phyloP scores from a whole-genome alignment of 23 red algal genomes.

The Chondrus crispus region DNA sequence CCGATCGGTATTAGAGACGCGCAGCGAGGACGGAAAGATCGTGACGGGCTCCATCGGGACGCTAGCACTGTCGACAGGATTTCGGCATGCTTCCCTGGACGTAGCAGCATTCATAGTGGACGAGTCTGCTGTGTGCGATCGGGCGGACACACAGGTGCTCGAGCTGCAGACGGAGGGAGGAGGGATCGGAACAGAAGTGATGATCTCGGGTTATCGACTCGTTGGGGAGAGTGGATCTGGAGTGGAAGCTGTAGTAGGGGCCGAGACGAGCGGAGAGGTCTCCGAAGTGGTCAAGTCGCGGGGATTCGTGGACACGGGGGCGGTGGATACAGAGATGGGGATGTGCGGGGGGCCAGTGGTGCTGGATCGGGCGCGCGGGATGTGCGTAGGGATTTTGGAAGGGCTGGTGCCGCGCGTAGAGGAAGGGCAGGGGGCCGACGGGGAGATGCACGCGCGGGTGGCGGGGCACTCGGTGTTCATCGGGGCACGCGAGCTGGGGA shows the following conservation, averaged over 20 bases:
- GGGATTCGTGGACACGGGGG: conserved; percentile 49
- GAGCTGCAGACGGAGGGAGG: not conserved
- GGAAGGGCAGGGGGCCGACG: not conserved
- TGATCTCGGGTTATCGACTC: conserved; percentile 12
- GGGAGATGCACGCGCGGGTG: conserved; percentile 28
- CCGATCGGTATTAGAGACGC: conserved; percentile 52
- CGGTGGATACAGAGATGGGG: conserved; percentile 52
- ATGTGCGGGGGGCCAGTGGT: conserved; percentile 79
- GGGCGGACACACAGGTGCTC: not conserved
- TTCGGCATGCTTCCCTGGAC: conserved; percentile 63
- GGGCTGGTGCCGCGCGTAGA: conserved; percentile 55
- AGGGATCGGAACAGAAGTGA: not conserved
- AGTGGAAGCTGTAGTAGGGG: conserved; percentile 23
- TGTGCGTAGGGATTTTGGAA: conserved; percentile 52
- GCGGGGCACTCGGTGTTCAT: conserved; percentile 39
- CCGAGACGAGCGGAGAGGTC: conserved; percentile 13
- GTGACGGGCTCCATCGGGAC: not conserved
- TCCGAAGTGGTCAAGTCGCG: conserved; percentile 28
- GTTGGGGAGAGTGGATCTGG: conserved; percentile 62
- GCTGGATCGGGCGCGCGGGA: not conserved
- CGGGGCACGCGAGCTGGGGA: conserved; percentile 32
- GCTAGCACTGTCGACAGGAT: conserved; percentile 8
- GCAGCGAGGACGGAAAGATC: conserved; percentile 28
- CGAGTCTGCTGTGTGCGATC: not conserved
- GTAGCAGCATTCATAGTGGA: conserved; percentile 70